Evolutionary conservation across 169 alveolate genomes (phyloP), one percentile per base, ranked within the genome.

Genomic region (Cyclospora cayetanensis): DNA sequence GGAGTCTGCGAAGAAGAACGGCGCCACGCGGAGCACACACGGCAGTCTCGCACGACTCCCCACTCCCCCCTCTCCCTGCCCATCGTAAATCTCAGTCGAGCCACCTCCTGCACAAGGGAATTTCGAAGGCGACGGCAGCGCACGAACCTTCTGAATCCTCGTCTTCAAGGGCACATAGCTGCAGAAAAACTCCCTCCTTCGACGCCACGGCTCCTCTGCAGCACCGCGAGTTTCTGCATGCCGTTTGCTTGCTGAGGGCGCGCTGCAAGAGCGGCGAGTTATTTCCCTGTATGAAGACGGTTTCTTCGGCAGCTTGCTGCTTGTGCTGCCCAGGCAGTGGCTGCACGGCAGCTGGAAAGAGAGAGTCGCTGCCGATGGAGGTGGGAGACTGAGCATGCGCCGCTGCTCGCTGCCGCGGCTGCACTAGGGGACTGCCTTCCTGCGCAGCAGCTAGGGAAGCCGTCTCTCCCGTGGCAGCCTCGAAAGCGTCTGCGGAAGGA

Each of bases 111-210:
- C n/a, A n/a, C n/a, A n/a, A n/a, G n/a, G n/a, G n/a, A n/a, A n/a
- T n/a, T n/a, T n/a, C n/a, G n/a, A n/a, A n/a, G n/a, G n/a, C n/a
- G n/a, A n/a, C n/a, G n/a, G n/a, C n/a, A n/a, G n/a, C n/a, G n/a
- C n/a, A n/a, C n/a, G n/a, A n/a, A 74, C 84, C 63, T 2, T 74
- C 65, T 41, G 84, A 22, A n/a, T 37, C 84, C 20, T 41, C 84
- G 63, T 74, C 60, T 9, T 74, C 84, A 39, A 74, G 84, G 63
- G 84, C 84, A 22, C 84, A 74, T 5, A 74, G 84, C 84, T 74
- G 84, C 84, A 74, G 65, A 41, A 39, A 74, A 53, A 74, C 63
- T 63, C 37, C 84, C 9, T 37, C 37, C 37, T 39, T 74, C 37
- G 60, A 22, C 1, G 60, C 15, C 41, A 63, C 84, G 9, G 63